Percentiles rank a stretch among this genome's conserved stretches.
Conservation (phyloP, 208 protist species). For the Wallacemonas sp. region DNA sequence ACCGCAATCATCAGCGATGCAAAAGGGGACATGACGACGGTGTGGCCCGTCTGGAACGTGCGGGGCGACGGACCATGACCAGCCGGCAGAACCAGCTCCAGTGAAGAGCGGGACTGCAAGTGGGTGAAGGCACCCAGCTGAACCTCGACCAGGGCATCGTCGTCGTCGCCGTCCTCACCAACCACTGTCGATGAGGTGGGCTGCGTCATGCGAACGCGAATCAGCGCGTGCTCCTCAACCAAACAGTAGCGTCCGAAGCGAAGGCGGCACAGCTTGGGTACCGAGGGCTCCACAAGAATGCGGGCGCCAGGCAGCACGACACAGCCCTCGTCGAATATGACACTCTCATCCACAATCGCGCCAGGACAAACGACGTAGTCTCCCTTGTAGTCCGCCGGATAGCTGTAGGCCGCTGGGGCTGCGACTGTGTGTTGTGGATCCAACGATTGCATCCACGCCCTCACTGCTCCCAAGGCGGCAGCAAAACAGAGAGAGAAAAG, state of each 20-base stretch:
- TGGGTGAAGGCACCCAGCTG: constrained; percentile 32
- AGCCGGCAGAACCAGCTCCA: constrained; percentile 7
- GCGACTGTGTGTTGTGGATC: too few relatives aligned
- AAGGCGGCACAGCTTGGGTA: constrained; percentile 14
- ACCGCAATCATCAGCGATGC: constrained; percentile 10
- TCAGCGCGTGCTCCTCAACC: constrained; percentile 42
- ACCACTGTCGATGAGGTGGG: background rate
- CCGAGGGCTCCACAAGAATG: constrained; percentile 23
- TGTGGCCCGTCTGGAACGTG: constrained; percentile 19
- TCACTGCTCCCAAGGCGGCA: too few relatives aligned
- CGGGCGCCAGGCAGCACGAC: constrained; percentile 50
- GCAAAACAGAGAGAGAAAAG: too few relatives aligned
- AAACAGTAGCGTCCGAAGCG: constrained; percentile 40
- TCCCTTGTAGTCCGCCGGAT: constrained; percentile 5
- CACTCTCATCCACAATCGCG: constrained; percentile 21
- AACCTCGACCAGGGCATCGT: background rate
- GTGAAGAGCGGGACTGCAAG: constrained; percentile 43
- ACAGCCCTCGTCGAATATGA: constrained; percentile 51
- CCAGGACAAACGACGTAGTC: constrained; percentile 9
- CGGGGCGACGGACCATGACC: background rate
- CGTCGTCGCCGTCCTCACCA: too few relatives aligned
- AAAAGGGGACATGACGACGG: constrained; percentile 37
- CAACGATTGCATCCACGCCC: too few relatives aligned
- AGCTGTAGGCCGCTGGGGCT: background rate
- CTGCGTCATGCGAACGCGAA: constrained; percentile 11